A percentile compares a stretch with the other conserved stretches of the same genome.
phyloP scores from a whole-genome alignment of 805 yeast genomes.

The Torulaspora microellipsoides region DNA sequence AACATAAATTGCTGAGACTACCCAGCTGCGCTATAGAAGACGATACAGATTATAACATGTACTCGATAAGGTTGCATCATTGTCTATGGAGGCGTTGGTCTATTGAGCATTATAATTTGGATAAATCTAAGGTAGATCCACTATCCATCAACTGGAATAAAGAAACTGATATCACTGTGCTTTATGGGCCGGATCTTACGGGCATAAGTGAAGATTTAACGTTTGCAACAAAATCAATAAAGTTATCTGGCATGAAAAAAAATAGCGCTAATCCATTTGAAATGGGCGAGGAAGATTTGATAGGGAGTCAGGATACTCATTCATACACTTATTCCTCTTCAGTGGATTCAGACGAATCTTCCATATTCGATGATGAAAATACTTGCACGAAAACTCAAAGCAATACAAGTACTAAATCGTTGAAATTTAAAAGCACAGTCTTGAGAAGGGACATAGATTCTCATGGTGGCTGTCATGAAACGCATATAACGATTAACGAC shows the following conservation, averaged over 20 bases:
- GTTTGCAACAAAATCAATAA: not conserved
- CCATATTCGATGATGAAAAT: slow-evolving; percentile 23
- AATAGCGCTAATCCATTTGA: not conserved
- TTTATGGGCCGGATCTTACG: slow-evolving; percentile 71
- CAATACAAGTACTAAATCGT: slow-evolving; percentile 11
- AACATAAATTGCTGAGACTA: slow-evolving; percentile 29
- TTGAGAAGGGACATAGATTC: slow-evolving; percentile 26
- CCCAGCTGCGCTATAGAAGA: slow-evolving; percentile 36
- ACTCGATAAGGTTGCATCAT: slow-evolving; percentile 56
- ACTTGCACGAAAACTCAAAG: slow-evolving; percentile 7
- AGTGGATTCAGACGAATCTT: slow-evolving; percentile 24
- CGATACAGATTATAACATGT: slow-evolving; percentile 28
- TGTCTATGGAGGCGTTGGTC: slow-evolving; percentile 97
- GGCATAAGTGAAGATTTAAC: not conserved
- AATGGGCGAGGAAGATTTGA: slow-evolving; percentile 4
- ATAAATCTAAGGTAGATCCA: slow-evolving; percentile 66
- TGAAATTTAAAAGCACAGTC: slow-evolving; percentile 26
- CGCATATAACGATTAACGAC: slow-evolving; percentile 24
- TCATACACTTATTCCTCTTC: slow-evolving; percentile 21
- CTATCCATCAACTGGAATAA: slow-evolving; percentile 89
- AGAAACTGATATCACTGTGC: slow-evolving; percentile 91
- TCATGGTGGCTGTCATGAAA: slow-evolving; percentile 20
- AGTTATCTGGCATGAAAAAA: not conserved
- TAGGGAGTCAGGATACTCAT: slow-evolving; percentile 1
- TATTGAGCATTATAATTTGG: slow-evolving; percentile 58